These are phyloP conservation scores for Fusarium praegraminearum DNA, from an alignment of 2,329 filamentous ascomycete species.

Conservation along the genomic window DNA sequence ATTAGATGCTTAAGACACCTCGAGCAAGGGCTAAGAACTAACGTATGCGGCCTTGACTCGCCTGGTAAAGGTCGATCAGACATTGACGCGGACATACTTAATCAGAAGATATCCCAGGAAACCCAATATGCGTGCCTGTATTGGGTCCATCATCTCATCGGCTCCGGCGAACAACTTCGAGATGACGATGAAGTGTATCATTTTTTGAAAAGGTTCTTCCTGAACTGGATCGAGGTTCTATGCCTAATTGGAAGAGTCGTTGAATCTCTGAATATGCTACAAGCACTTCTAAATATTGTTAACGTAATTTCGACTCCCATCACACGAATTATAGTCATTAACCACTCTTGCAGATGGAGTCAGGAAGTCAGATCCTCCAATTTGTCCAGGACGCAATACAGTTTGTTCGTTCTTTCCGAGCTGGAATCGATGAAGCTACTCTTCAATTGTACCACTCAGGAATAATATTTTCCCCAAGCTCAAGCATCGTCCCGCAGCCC, in stretches of 20 bases:
- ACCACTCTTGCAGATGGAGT: no score
- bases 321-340: neutral
- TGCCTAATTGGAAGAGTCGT: rapidly evolving
- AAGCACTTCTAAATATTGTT: neutral
- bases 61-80: neutral
- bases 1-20: constrained; percentile 46
- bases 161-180: constrained; percentile 1
- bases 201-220: neutral
- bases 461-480: neutral
- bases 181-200: neutral
- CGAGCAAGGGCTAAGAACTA: constrained; percentile 45
- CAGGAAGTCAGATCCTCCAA: neutral
- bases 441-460: neutral
- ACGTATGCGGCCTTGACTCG: constrained; percentile 52
- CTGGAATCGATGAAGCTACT: neutral
- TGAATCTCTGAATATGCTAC: rapidly evolving
- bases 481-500: neutral
- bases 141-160: constrained; percentile 53
- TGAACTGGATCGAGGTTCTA: neutral
- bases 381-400: neutral
- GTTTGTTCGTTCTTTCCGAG: neutral
- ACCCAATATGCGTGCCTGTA: constrained; percentile 19
- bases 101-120: neutral
- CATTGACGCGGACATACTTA: rapidly evolving
- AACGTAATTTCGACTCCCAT: neutral